Evolutionary conservation across 768 basidiomycete genomes (phyloP).

Genomic region (Psilocybe subaeruginosa): DNA sequence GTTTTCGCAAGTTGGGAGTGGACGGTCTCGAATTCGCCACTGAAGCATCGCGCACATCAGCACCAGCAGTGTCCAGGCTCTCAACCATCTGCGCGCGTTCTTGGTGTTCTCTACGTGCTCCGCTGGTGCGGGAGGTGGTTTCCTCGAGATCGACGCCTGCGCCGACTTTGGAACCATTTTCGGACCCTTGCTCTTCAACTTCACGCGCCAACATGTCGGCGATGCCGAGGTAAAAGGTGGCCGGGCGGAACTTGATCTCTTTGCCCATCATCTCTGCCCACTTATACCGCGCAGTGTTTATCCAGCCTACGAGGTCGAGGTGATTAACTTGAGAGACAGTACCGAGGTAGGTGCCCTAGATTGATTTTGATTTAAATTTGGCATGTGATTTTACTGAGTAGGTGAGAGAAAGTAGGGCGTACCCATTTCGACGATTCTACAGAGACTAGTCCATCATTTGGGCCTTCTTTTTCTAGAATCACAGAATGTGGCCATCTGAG

Average conservation of each 20-base stretch:
- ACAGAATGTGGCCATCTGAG: slow-evolving; percentile 74
- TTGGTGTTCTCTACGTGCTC: slow-evolving; percentile 1
- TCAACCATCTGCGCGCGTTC: slow-evolving; percentile 28
- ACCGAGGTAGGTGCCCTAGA: slow-evolving; percentile 90
- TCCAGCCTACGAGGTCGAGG: slow-evolving; percentile 92
- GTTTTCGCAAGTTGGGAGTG: neutral
- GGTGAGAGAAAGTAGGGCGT: slow-evolving; percentile 14
- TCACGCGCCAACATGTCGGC: slow-evolving; percentile 77
- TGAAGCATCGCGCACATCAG: slow-evolving; percentile 5
- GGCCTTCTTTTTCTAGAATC: slow-evolving; percentile 84
- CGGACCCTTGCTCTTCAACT: slow-evolving; percentile 58
- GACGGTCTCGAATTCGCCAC: neutral
- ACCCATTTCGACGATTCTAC: slow-evolving; percentile 88
- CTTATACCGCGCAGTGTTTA: slow-evolving; percentile 85
- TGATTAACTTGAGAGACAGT: slow-evolving; percentile 91
- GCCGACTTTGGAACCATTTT: slow-evolving; percentile 3
- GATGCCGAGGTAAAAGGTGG: slow-evolving; percentile 87
- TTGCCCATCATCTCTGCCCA: slow-evolving; percentile 89
- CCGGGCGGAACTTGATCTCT: slow-evolving; percentile 90
- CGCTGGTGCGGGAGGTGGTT: neutral
- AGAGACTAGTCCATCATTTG: slow-evolving; percentile 93
- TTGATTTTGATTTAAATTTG: neutral
- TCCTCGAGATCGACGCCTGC: slow-evolving; percentile 19
- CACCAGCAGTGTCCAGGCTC: slow-evolving; percentile 25
- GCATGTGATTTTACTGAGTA: neutral